Evolutionary conservation across 805 yeast genomes (phyloP).

Genomic region (Candida hungchunana): DNA sequence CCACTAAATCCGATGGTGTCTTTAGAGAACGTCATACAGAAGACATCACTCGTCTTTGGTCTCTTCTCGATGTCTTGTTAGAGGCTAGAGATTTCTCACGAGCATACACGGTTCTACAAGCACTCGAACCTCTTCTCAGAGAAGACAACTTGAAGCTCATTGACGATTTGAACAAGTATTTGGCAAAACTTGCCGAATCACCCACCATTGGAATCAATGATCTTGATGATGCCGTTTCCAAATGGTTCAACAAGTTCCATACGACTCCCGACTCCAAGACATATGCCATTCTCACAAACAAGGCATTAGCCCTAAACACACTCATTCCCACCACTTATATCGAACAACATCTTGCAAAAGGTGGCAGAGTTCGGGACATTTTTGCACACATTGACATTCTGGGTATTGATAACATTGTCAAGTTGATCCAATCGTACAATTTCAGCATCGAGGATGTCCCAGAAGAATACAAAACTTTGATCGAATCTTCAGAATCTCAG

Average conservation of each 20-base stretch:
- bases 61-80: constrained; percentile 74
- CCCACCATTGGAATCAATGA: constrained; percentile 33
- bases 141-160: constrained; percentile 44
- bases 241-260: constrained; percentile 30
- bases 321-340: constrained; percentile 22
- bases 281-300: constrained; percentile 49
- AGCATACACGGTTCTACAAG: constrained; percentile 63
- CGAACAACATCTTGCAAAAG: constrained; percentile 27
- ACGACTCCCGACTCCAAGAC: constrained; percentile 51
- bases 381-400: constrained; percentile 42
- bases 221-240: constrained; percentile 38
- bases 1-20: constrained; percentile 21
- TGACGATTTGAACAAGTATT: constrained; percentile 65
- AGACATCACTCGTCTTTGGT: constrained; percentile 66
- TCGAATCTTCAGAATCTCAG: constrained; percentile 19
- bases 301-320: constrained; percentile 17
- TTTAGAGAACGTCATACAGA: constrained; percentile 35
- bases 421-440: constrained; percentile 18
- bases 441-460: constrained; percentile 26
- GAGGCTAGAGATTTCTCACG: constrained; percentile 61
- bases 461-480: constrained; percentile 31
- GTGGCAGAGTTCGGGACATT: constrained; percentile 22
- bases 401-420: constrained; percentile 42
- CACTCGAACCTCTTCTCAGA: constrained; percentile 48
- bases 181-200: constrained; percentile 38